Conservation (phyloP, 768 basidiomycete genomes). For the Leccinum olivaceopallidum region DNA sequence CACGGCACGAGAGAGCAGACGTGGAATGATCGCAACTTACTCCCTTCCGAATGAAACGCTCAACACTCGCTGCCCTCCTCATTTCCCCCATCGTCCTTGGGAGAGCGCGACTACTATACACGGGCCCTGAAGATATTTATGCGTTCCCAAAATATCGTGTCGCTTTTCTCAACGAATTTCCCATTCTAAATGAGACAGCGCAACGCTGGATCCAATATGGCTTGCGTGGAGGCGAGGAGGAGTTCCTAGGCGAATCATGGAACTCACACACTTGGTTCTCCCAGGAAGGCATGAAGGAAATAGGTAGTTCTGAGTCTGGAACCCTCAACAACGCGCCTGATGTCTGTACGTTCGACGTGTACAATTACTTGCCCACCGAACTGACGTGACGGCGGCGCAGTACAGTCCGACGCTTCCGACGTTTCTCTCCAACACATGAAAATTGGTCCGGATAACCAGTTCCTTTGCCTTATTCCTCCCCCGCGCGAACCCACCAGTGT, state of each 20-base stretch:
- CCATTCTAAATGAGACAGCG: slow-evolving; percentile 71
- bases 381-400: slow-evolving; percentile 18
- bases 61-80: slow-evolving; percentile 16
- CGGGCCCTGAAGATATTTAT: slow-evolving; percentile 76
- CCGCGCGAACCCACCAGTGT: slow-evolving; percentile 46
- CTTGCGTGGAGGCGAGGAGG: slow-evolving; percentile 68
- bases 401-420: slow-evolving; percentile 31
- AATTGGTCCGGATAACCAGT: slow-evolving; percentile 67
- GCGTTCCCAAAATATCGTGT: slow-evolving; percentile 84
- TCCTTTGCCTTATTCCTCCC: slow-evolving; percentile 78
- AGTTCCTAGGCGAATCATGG: slow-evolving; percentile 75
- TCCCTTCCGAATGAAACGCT: slow-evolving; percentile 19
- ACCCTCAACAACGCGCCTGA: slow-evolving; percentile 22
- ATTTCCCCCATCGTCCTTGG: slow-evolving; percentile 15
- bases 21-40: slow-evolving; percentile 9
- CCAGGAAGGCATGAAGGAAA: slow-evolving; percentile 51
- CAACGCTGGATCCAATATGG: slow-evolving; percentile 73
- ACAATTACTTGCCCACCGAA: slow-evolving; percentile 6
- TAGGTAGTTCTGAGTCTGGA: slow-evolving; percentile 53
- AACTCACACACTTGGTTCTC: slow-evolving; percentile 39
- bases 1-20: slow-evolving; percentile 15
- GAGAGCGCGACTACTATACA: slow-evolving; percentile 50
- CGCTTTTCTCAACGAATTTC: slow-evolving; percentile 76
- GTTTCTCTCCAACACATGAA: slow-evolving; percentile 73
- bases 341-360: slow-evolving; percentile 40